These are phyloP conservation scores for Backusella parvicylindrica DNA, from an alignment of 192 early-diverging fungal species.

Conservation along the genomic window DNA sequence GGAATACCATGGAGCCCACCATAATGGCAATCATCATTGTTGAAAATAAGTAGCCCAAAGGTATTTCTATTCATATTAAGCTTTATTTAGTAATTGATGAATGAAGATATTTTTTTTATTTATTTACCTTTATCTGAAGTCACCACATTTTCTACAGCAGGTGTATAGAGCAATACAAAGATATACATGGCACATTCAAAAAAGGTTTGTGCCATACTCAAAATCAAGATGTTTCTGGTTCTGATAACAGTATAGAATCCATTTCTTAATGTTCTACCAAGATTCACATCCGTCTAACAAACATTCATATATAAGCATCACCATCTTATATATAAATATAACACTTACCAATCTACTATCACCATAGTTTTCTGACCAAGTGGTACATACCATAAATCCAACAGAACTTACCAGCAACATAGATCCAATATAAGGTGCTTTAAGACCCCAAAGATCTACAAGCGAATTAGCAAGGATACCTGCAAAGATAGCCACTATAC, in stretches of 20 bases:
- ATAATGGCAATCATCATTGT: conserved; percentile 54
- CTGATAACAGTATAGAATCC: conserved; percentile 5
- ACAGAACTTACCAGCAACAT: conserved; percentile 47
- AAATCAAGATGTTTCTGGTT: conserved; percentile 38
- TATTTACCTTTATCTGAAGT: conserved; percentile 8
- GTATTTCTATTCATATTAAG: conserved; percentile 22
- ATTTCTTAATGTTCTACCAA: conserved; percentile 14
- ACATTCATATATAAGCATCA: too few species aligned
- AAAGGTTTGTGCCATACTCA: conserved; percentile 57
- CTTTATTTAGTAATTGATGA: conserved; percentile 17
- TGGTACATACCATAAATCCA: conserved; percentile 41
- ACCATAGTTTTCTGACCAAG: conserved; percentile 80
- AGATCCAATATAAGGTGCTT: conserved; percentile 62
- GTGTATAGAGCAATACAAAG: conserved; percentile 59
- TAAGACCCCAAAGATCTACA: conserved; percentile 50
- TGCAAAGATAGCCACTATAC: conserved; percentile 63
- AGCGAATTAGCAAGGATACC: conserved; percentile 63
- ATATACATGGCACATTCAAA: conserved; percentile 66
- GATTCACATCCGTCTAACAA: background rate
- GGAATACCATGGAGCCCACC: conserved; percentile 49
- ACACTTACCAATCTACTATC: conserved; percentile 7
- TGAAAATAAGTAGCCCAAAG: conserved; percentile 51
- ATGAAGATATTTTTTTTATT: background rate
- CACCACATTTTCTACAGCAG: conserved; percentile 42
- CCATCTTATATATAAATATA: background rate